Evolutionary conservation across 2,329 filamentous ascomycete genomes (phyloP), one percentile per base, ranked within the genome.

Genomic region (Penicillium psychrosexuale): DNA sequence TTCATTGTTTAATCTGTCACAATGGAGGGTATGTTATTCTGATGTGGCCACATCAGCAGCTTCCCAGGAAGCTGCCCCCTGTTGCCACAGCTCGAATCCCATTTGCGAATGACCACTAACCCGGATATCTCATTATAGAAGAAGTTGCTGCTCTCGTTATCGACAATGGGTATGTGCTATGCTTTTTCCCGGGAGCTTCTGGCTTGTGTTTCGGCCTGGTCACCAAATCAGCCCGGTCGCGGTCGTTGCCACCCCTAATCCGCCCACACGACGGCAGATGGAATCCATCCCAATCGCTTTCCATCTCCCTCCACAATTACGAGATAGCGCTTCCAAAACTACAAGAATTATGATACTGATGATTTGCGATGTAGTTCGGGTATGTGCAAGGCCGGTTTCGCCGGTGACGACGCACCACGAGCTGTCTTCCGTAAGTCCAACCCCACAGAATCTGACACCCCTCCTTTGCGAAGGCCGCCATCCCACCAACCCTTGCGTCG

Each of bases 311-410:
- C 39, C 39, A 42, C 47, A 56, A 42, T 27, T 12, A 19, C 24
- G 44, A 47, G 19, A 11, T 39, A 30, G 55, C 37, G 27, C 43
- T 37, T 8, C 22, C 27, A 52, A 19, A 12, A 33, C 24, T 31
- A 17, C 11, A 19, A 50, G 38, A 46, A 49, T 45, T 47, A 46
- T 49, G 46, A 59, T 61, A 63, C 67, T 70, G 61, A 70, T 65
- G 47, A 49, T 49, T 63, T 66, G 54, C 66, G 47, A 57, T 73
- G 63, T 79, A 97, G 93, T 88, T 97, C 94, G 82, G 94, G 94
- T 87, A 97, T 99, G 94, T 99, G 94, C 85, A 99, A 99, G 86
- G 94, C 94, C 89, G 94, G 94, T 92, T 99, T 99, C 83, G 94
- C 94, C 85, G 94, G 94, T 91, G 94, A 99, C 78, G 94, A 99